A percentile compares a stretch with the other conserved stretches of the same genome.
Evolutionary conservation across 2,329 filamentous ascomycete genomes (phyloP).

Genomic region (Talaromyces sp.): DNA sequence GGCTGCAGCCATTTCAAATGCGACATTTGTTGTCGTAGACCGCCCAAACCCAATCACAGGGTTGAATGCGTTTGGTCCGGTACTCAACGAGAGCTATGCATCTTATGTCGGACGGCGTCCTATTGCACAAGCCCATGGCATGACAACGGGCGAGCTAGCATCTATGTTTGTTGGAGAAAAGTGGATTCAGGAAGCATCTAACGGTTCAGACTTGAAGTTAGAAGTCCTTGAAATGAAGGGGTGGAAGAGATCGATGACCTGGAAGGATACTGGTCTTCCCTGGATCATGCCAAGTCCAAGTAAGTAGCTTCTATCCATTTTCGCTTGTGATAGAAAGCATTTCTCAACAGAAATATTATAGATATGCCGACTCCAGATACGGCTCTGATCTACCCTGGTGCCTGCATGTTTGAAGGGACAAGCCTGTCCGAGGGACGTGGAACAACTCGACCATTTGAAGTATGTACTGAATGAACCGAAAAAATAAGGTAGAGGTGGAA

Average conservation of each 20-base stretch:
- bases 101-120: constrained; percentile 15
- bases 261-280: constrained; percentile 14
- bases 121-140: constrained; percentile 15
- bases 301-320: background rate
- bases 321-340: too few relatives aligned
- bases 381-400: constrained; percentile 13
- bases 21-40: constrained; percentile 11
- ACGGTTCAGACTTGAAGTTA: background rate
- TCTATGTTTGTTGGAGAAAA: constrained; percentile 14
- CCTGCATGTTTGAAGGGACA: constrained; percentile 16
- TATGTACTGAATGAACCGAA: background rate
- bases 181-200: constrained; percentile 12
- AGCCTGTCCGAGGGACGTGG: constrained; percentile 15
- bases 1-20: constrained; percentile 5
- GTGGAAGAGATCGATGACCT: constrained; percentile 15
- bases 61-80: constrained; percentile 12
- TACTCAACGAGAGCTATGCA: constrained; percentile 15
- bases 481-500: background rate
- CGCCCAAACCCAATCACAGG: constrained; percentile 15
- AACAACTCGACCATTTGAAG: constrained; percentile 15
- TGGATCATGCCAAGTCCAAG: constrained; percentile 18
- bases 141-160: constrained; percentile 12
- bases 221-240: constrained; percentile 14
- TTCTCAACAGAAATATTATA: background rate
- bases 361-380: constrained; percentile 15